Base-by-base conservation (phyloP, 371 early-diverging fungal species). In the Lichtheimia ramosa region DNA sequence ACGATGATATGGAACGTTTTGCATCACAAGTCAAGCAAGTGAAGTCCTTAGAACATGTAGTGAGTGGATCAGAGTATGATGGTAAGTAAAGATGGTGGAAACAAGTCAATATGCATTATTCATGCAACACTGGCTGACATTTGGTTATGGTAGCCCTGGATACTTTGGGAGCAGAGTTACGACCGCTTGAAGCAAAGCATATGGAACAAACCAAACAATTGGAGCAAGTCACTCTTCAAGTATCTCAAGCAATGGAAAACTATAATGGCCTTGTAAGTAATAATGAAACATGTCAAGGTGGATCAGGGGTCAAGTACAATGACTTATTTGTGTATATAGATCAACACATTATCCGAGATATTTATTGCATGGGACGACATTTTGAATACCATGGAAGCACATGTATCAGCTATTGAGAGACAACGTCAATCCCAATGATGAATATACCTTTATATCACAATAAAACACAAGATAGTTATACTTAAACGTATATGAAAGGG, bases 331-430 rank as follows among this genome's bases (percentile, higher is more conserved):
- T 34, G 34, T 34, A 34, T 8, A 13, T 49, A 85, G 86, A 75
- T 83, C 60, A 83, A 83, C 24, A 86, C 86, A 3, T 34, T 86
- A 55, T 86, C 86, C 2, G 86, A 86, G 48, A 83, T 86, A 18
- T 86, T 86, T 58, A 74, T 86, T 51, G 74, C 79, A 5, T 86
- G 86, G 86, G 86, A 86, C 61, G 70, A 81, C 40, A 75, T 86
- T 3, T 64, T 86, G 40, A 66, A 79, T 13, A 79, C 77, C 16
- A 79, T 84, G 57, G 86, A 86, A 59, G 55, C 67, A 27, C 84
- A 82, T 56, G 69, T 86, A 12, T 51, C 81, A 8, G 73, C 75
- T 16, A 63, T 81, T 12, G 85, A 85, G 64, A 66, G 75, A 48
- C 63, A 72, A 59, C 60, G 46, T 13, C 18, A 49, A 14, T 15